These are phyloP conservation scores for Phytophthora sojae DNA, from an alignment of 352 stramenopile genomes.

Conservation along the genomic window DNA sequence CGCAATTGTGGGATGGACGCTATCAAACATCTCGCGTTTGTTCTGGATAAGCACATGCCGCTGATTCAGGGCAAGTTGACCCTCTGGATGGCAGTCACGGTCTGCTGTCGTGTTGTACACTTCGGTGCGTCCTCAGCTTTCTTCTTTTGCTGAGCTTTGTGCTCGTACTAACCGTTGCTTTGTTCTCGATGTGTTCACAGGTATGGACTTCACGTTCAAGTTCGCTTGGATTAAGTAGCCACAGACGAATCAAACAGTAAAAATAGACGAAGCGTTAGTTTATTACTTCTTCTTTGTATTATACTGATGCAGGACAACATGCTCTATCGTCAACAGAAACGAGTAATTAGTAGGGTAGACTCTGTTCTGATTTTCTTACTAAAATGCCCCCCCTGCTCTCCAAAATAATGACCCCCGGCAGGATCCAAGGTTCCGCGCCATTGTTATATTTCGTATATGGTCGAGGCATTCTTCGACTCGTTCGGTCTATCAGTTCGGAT, in stretches of 20 bases:
- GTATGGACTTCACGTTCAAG: conserved; percentile 2
- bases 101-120: conserved; percentile 14
- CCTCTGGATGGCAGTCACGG: conserved; percentile 28
- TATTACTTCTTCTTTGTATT: too few relatives aligned
- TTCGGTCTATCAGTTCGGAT: too few relatives aligned
- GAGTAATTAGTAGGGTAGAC: too few relatives aligned
- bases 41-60: conserved; percentile 29
- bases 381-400: too few relatives aligned
- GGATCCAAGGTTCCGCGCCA: too few relatives aligned
- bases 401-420: too few relatives aligned
- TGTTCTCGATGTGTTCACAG: neutral
- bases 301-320: too few relatives aligned
- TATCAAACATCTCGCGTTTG: conserved; percentile 38
- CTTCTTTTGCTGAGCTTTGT: neutral
- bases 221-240: neutral
- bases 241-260: neutral
- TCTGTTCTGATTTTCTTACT: too few relatives aligned
- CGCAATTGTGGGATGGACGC: conserved; percentile 11
- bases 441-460: too few relatives aligned
- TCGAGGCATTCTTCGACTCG: too few relatives aligned
- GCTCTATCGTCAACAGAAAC: too few relatives aligned
- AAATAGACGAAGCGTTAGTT: neutral
- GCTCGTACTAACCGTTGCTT: neutral
- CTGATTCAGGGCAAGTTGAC: conserved; percentile 35
- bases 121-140: neutral